phyloP scores from a whole-genome alignment of 176 grass and related monocot genomes.

The Zea luxurians region DNA sequence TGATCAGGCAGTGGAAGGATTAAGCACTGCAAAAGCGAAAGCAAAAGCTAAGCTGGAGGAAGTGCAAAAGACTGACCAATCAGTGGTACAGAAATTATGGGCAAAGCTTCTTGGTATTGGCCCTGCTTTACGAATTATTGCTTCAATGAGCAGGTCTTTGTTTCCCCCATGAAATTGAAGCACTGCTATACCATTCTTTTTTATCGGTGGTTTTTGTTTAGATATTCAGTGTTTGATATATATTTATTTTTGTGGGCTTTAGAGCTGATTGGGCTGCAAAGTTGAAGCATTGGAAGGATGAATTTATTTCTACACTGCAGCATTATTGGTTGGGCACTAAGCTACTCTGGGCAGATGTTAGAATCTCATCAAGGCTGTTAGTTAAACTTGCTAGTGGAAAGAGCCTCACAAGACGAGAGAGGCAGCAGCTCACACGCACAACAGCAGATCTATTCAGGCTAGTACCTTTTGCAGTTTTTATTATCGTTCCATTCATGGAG shows the following conservation, averaged over 20 bases:
- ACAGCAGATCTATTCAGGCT: conserved; percentile 89
- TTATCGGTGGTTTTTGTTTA: conserved; percentile 26
- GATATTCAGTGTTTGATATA: conserved; percentile 20
- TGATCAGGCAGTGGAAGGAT: conserved; percentile 87
- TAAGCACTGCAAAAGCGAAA: conserved; percentile 85
- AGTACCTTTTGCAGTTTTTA: conserved; percentile 91
- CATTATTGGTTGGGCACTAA: conserved; percentile 93
- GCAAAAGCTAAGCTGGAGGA: conserved; percentile 76
- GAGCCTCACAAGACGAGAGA: conserved; percentile 78
- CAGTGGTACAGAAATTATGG: conserved; percentile 62
- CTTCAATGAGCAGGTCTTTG: conserved; percentile 92
- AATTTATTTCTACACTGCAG: conserved; percentile 78
- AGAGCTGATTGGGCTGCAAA: conserved; percentile 83
- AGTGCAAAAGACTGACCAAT: conserved; percentile 55
- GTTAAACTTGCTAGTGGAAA: conserved; percentile 90
- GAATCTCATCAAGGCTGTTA: conserved; percentile 90
- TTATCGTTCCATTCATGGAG: conserved; percentile 96
- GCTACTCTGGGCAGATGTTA: conserved; percentile 74
- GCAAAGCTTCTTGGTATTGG: conserved; percentile 74
- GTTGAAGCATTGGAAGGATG: conserved; percentile 90
- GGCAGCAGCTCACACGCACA: conserved; percentile 85
- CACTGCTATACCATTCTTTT: conserved; percentile 27
- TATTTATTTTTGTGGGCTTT: conserved; percentile 46
- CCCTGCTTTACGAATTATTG: conserved; percentile 66
- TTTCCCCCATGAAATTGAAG: conserved; percentile 21